phyloP scores from a whole-genome alignment of 768 basidiomycete genomes.

The Porphyrellus cyaneotinctus region DNA sequence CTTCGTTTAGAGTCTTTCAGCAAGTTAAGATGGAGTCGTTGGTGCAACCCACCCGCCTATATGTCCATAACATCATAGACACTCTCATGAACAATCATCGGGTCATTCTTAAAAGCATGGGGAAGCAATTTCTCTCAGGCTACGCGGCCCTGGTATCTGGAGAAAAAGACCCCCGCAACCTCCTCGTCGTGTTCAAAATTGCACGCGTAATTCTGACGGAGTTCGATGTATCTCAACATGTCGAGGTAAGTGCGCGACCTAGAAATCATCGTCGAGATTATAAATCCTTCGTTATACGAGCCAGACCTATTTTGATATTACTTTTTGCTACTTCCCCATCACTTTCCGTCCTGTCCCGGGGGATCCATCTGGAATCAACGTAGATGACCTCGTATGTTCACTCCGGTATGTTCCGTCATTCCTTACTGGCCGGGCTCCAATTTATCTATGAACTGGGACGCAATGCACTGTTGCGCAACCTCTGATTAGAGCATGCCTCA shows the following conservation, averaged over 20 bases:
- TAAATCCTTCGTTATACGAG: neutral
- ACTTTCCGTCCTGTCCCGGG: constrained; percentile 92
- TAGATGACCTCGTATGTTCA: constrained; percentile 75
- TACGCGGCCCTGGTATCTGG: constrained; percentile 86
- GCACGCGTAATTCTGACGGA: constrained; percentile 82
- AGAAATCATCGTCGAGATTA: neutral
- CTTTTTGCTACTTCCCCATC: constrained; percentile 98
- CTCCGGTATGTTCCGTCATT: constrained; percentile 48
- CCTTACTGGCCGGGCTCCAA: neutral
- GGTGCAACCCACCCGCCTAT: constrained; percentile 76
- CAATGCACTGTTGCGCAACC: neutral
- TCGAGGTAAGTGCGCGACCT: constrained; percentile 60
- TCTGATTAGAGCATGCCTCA: constrained; percentile 58
- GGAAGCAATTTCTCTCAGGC: constrained; percentile 64
- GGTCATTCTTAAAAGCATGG: constrained; percentile 67
- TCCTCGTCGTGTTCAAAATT: constrained; percentile 86
- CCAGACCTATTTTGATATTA: constrained; percentile 89
- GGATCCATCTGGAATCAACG: constrained; percentile 88
- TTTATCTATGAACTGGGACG: constrained; percentile 1
- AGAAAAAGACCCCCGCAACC: constrained; percentile 95
- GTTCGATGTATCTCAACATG: constrained; percentile 68
- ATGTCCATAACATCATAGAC: constrained; percentile 80
- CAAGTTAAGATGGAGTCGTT: constrained; percentile 80
- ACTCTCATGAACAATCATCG: constrained; percentile 37
- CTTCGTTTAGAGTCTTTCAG: constrained; percentile 54